These are phyloP conservation scores for Trametes polyzona DNA, from an alignment of 1,284 basidiomycete genomes.

Conservation along the genomic window DNA sequence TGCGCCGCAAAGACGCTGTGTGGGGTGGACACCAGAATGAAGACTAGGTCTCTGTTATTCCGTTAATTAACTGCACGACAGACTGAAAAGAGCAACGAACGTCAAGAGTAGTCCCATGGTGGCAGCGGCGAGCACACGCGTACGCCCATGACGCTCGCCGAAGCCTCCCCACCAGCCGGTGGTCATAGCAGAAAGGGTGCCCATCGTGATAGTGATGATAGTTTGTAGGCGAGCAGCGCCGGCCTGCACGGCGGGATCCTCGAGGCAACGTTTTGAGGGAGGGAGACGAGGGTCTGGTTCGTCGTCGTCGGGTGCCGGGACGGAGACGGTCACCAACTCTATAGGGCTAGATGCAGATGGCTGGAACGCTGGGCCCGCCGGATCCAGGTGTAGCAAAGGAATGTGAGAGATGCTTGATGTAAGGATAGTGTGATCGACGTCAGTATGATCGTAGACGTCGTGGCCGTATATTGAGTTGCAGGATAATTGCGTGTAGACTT, in stretches of 20 bases:
- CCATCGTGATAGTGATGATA: slow-evolving; percentile 76
- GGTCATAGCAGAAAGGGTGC: slow-evolving; percentile 81
- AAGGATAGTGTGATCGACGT: slow-evolving; percentile 17
- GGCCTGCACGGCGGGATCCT: slow-evolving; percentile 68
- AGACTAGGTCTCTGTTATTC: slow-evolving; percentile 67
- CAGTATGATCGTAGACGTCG: slow-evolving; percentile 47
- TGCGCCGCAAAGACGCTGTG: slow-evolving; percentile 65
- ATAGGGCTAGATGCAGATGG: slow-evolving; percentile 17
- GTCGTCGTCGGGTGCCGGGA: slow-evolving; percentile 38
- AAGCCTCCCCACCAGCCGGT: slow-evolving; percentile 90
- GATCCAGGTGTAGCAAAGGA: slow-evolving; percentile 20
- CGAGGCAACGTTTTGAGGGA: slow-evolving; percentile 56
- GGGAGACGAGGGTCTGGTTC: slow-evolving; percentile 53
- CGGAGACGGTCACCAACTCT: slow-evolving; percentile 3
- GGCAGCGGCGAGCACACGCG: slow-evolving; percentile 70
- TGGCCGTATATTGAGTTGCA: slow-evolving; percentile 58
- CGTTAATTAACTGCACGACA: not conserved
- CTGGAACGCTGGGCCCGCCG: slow-evolving; percentile 3
- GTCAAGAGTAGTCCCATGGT: slow-evolving; percentile 77
- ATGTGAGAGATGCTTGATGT: slow-evolving; percentile 11
- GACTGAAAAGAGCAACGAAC: slow-evolving; percentile 45
- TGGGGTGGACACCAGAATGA: slow-evolving; percentile 79
- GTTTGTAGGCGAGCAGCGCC: slow-evolving; percentile 71
- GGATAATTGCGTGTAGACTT: slow-evolving; percentile 78
- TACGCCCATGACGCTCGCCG: slow-evolving; percentile 80